These are phyloP conservation scores for Microdochium bolleyi DNA, from an alignment of 2,329 filamentous ascomycete species.

Conservation along the genomic window DNA sequence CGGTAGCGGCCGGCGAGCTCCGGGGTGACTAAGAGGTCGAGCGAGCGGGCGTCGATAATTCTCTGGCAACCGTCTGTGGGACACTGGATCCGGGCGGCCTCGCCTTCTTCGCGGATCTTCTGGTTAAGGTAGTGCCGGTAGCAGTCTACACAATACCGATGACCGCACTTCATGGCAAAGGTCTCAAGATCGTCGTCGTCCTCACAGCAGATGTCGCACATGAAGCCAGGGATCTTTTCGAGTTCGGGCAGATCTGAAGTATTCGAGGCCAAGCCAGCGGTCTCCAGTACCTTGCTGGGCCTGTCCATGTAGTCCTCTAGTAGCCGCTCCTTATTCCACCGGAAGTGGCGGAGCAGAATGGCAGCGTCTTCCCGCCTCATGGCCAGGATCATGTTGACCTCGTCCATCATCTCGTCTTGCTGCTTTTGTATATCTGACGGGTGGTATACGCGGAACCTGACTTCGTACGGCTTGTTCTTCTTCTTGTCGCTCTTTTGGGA, in stretches of 20 bases:
- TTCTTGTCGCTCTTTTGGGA: conserved; percentile 58
- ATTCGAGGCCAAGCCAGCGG: conserved; percentile 68
- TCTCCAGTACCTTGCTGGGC: conserved; percentile 70
- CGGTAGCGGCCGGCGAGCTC: conserved; percentile 62
- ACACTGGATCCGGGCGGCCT: conserved; percentile 91
- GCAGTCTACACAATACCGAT: conserved; percentile 88
- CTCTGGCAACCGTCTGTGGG: conserved; percentile 80
- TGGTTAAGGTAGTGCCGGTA: conserved; percentile 86
- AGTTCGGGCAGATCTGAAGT: conserved; percentile 57
- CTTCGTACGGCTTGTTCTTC: conserved; percentile 69
- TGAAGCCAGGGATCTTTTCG: conserved; percentile 66
- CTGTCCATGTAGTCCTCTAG: conserved; percentile 96
- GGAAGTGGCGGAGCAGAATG: conserved; percentile 79
- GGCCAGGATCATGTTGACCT: conserved; percentile 86
- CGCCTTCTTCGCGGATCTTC: conserved; percentile 92
- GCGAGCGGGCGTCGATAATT: conserved; percentile 83
- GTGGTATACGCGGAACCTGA: conserved; percentile 74
- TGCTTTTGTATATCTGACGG: conserved; percentile 76
- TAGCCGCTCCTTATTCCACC: conserved; percentile 94
- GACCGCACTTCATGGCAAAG: conserved; percentile 91
- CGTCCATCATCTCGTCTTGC: conserved; percentile 78
- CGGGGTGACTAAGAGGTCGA: conserved; percentile 64
- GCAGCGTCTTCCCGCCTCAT: conserved; percentile 84
- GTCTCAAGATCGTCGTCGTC: conserved; percentile 70
- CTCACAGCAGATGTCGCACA: conserved; percentile 94